These are phyloP conservation scores for Colletotrichum gloeosporioides DNA, from an alignment of 2,329 filamentous ascomycete species.

Conservation along the genomic window DNA sequence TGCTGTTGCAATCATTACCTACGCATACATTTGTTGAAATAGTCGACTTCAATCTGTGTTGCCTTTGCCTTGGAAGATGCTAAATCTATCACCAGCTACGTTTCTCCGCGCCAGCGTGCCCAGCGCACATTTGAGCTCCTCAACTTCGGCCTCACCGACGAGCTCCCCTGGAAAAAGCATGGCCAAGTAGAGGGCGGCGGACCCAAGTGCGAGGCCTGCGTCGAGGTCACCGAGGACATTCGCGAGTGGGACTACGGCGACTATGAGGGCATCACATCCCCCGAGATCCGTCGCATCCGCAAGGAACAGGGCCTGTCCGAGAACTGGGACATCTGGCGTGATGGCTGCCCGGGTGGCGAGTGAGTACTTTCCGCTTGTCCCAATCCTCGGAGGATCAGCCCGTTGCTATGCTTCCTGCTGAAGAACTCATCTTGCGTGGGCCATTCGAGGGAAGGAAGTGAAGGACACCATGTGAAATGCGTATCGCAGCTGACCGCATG, in stretches of 20 bases:
- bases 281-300: conserved; percentile 67
- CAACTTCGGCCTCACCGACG: conserved; percentile 71
- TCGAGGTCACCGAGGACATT: conserved; percentile 75
- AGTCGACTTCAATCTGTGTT: neutral
- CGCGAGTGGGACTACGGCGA: conserved; percentile 89
- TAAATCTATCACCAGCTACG: conserved; percentile 60
- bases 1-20: neutral
- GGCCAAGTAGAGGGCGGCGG: conserved; percentile 36
- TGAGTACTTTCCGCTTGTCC: conserved; percentile 45
- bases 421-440: neutral
- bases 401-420: neutral
- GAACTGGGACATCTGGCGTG: conserved; percentile 87
- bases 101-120: conserved; percentile 84
- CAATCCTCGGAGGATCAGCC: neutral
- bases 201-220: conserved; percentile 60
- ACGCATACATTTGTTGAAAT: neutral
- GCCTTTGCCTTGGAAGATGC: neutral
- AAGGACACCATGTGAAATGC: neutral
- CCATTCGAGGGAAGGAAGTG: neutral
- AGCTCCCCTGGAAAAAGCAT: conserved; percentile 72
- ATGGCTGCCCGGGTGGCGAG: conserved; percentile 87
- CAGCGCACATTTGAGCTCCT: conserved; percentile 91
- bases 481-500: neutral
- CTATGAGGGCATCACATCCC: conserved; percentile 81
- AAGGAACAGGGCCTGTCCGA: conserved; percentile 60